Conservation (phyloP, 2,329 filamentous ascomycete species). For the Ophiocordyceps sinensis region DNA sequence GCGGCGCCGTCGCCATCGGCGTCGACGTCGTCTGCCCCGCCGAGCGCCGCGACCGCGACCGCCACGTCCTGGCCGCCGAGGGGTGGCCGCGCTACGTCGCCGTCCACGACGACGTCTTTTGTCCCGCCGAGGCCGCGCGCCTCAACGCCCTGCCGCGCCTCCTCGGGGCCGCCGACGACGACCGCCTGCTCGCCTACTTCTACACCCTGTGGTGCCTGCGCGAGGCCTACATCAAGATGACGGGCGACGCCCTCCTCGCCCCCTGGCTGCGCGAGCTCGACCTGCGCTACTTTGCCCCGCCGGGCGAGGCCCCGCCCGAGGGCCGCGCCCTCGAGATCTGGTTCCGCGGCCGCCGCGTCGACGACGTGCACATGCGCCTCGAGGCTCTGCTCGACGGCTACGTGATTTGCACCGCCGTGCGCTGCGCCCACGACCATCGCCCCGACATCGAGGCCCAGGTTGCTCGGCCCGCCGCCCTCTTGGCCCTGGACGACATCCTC, state of each 20-base stretch:
- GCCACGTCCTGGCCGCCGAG: conserved; percentile 35
- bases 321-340: conserved; percentile 13
- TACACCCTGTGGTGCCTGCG: conserved; percentile 69
- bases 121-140: conserved; percentile 42
- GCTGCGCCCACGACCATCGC: conserved; percentile 10
- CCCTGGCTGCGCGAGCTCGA: conserved; percentile 58
- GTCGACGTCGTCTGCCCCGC: conserved; percentile 64
- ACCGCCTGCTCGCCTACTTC: conserved; percentile 53
- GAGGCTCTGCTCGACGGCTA: conserved; percentile 32
- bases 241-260: conserved; percentile 62
- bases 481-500: conserved; percentile 28
- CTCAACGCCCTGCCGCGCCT: conserved; percentile 35
- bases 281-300: conserved; percentile 48
- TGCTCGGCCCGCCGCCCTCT: conserved; percentile 5
- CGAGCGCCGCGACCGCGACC: conserved; percentile 52
- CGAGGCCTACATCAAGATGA: conserved; percentile 74
- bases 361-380: conserved; percentile 19
- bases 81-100: conserved; percentile 57
- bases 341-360: conserved; percentile 14
- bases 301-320: conserved; percentile 16
- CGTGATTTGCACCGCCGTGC: conserved; percentile 38
- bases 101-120: conserved; percentile 58
- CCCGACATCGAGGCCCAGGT: conserved; percentile 30
- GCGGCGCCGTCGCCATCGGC: conserved; percentile 36
- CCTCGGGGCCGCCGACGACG: conserved; percentile 11